phyloP scores from a whole-genome alignment of 2,329 filamentous ascomycete genomes.

The Beauveria brongniartii region DNA sequence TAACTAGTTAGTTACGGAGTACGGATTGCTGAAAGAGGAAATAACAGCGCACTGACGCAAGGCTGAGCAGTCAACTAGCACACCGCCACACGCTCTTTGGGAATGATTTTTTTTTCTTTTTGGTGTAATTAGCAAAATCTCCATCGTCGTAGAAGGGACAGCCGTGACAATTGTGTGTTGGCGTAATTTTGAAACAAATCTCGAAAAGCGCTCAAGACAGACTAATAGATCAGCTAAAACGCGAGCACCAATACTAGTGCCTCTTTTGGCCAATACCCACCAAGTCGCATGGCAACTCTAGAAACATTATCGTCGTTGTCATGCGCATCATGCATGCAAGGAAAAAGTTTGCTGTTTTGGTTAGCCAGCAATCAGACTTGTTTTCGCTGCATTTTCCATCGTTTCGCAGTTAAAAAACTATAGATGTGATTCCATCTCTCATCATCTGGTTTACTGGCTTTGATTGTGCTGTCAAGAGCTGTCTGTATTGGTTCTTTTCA shows the following conservation, averaged over 20 bases:
- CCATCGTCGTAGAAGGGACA: no score
- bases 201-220: not conserved
- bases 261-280: not conserved
- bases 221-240: not conserved
- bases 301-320: not conserved
- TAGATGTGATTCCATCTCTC: not conserved
- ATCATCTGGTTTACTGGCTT: no score
- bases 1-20: no score
- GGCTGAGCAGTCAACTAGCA: not conserved
- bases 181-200: not conserved
- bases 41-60: constrained; percentile 6
- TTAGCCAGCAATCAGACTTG: not conserved
- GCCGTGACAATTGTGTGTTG: not conserved
- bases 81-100: not conserved
- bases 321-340: not conserved
- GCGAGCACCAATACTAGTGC: not conserved
- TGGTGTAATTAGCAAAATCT: no score
- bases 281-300: not conserved
- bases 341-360: not conserved
- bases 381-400: not conserved
- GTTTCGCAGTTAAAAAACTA: not conserved
- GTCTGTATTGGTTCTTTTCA: no score
- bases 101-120: no score
- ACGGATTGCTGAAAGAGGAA: not conserved
- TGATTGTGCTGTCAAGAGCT: no score